Conservation (phyloP, 2,329 filamentous ascomycete genomes). For the Pseudogymnoascus sp. region DNA sequence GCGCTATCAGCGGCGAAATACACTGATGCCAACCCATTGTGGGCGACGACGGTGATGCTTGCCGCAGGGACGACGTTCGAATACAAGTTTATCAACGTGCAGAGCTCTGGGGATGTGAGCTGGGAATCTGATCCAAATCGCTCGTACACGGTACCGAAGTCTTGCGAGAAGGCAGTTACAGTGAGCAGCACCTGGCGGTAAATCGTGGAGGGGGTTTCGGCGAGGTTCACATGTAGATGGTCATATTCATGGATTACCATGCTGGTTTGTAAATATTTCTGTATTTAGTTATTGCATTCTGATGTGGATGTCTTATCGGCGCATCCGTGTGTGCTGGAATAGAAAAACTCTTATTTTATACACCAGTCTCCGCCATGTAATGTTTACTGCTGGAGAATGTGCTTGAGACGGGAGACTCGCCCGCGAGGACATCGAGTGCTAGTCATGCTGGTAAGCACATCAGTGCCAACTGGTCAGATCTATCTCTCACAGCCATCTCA, state of each 20-base stretch:
- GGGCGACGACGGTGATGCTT: constrained; percentile 50
- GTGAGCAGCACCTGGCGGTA: constrained; percentile 18
- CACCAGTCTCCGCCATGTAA: neutral
- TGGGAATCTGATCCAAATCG: constrained; percentile 50
- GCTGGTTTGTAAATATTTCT: neutral
- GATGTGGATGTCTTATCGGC: neutral
- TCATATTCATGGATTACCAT: neutral
- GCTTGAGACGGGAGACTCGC: neutral
- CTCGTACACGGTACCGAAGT: constrained; percentile 17
- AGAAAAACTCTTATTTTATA: neutral
- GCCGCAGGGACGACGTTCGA: constrained; percentile 47
- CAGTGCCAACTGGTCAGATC: neutral
- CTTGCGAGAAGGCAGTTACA: constrained; percentile 14
- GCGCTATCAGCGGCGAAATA: constrained; percentile 53
- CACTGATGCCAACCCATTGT: constrained; percentile 50
- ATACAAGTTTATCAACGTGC: constrained; percentile 62
- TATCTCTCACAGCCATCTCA: neutral
- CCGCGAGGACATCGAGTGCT: neutral
- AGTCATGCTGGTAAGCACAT: neutral
- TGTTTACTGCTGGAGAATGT: neutral
- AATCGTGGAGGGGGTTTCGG: neutral
- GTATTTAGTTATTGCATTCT: neutral
- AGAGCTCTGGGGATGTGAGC: constrained; percentile 42
- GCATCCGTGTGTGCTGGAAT: neutral
- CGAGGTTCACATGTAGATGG: neutral